Base-by-base conservation (phyloP, 2,329 filamentous ascomycete genomes). In the Tympanopsis confertula region DNA sequence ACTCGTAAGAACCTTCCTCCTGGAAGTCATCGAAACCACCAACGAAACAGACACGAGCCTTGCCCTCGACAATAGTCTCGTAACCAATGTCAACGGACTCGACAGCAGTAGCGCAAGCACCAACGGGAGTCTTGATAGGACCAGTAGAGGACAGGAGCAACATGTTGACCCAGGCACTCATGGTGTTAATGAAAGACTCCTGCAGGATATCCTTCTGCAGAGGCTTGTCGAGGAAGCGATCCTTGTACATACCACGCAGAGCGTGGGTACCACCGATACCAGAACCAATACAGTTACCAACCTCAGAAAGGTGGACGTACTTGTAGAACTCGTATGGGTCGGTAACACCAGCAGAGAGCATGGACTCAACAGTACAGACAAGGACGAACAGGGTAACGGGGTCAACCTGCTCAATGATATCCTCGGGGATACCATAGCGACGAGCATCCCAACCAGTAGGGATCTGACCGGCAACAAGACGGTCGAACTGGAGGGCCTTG, bases 361-460 rank as follows among this genome's bases (percentile, higher is more conserved):
- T 46, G 1, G 58, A 54, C 43, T 61, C 59, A 5, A 46, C 45
- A 1, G 47, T 46, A 33, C 49, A 54, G 5, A 50, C 45, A 2
- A 61, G 36, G 4, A 51, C 44, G 41, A 56, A 58, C 3, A 59
- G 45, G 0, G 56, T 58, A 12, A 49, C 47, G 4, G 50, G 51
- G 40, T 62, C 57, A 2, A 57, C 55, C 39, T 57, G 56, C 13
- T 42, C 37, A 28, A 56, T 48, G 18, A 61, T 51, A 20, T 62
- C 58, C 4, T 52, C 48, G 1, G 56, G 46, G 13, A 62, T 52
- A 5, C 59, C 58, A 39, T 61, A 61, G 3, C 42, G 45, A 5
- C 36, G 40, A 4, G 57, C 44, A 39, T 53, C 48, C 53, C 56
- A 62, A 5, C 58, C 57, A 0, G 40, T 52, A 2, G 59, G 58